Conservation (phyloP, 169 alveolate genomes). For the Besnoitia besnoiti region DNA sequence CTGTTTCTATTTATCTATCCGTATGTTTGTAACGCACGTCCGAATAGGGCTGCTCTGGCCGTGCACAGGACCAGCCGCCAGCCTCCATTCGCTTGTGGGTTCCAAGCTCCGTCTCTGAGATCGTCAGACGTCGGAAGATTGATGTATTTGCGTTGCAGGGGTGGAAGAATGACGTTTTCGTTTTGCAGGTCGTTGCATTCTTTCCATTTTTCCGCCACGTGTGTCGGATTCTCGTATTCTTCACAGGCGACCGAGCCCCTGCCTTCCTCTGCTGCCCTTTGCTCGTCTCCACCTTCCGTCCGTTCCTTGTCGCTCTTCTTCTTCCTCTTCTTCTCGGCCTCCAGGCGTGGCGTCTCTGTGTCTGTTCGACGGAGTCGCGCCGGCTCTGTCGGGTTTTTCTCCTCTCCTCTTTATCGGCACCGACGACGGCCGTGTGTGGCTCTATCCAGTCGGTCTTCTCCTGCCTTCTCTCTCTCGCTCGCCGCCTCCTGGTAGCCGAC, state of each 20-base stretch:
- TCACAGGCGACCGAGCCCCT: neutral
- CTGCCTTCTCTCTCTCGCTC: neutral
- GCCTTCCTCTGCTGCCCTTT: conserved; percentile 7
- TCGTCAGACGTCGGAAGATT: too few relatives aligned
- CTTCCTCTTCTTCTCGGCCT: neutral
- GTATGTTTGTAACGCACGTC: too few relatives aligned
- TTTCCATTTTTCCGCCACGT: neutral
- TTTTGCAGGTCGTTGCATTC: neutral
- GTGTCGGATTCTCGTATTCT: neutral
- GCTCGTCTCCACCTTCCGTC: neutral
- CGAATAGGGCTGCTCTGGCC: too few relatives aligned
- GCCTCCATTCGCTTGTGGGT: too few relatives aligned
- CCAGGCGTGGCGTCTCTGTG: neutral
- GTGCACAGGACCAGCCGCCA: too few relatives aligned
- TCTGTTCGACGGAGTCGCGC: neutral
- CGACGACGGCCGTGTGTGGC: neutral
- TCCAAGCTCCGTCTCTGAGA: too few relatives aligned
- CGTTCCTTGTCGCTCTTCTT: neutral
- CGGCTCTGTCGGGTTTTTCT: neutral
- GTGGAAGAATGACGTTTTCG: too few relatives aligned
- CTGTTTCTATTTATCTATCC: too few relatives aligned
- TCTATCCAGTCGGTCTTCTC: neutral
- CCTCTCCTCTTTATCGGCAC: neutral
- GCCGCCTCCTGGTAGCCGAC: too few relatives aligned
- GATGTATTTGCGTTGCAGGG: too few relatives aligned